These are phyloP conservation scores for Hsuehochloa calcarea DNA, from an alignment of 176 grass and related monocot genomes.

Conservation along the genomic window DNA sequence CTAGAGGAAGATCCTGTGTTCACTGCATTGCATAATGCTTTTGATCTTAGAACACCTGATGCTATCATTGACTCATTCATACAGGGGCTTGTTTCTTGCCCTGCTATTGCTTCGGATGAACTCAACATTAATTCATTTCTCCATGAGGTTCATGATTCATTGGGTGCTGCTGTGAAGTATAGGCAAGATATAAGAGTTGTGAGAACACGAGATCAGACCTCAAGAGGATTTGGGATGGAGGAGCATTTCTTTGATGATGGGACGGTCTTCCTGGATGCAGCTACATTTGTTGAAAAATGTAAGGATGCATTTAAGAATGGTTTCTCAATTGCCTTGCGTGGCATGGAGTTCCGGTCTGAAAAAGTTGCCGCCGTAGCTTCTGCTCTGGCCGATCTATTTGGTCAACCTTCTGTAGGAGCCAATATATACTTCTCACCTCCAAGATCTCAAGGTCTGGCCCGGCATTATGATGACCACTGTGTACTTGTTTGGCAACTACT, in stretches of 20 bases:
- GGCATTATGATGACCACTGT: constrained; percentile 88
- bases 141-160: constrained; percentile 41
- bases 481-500: constrained; percentile 80
- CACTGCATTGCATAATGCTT: constrained; percentile 32
- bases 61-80: constrained; percentile 55
- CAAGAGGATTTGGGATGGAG: constrained; percentile 34
- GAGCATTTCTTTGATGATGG: constrained; percentile 56
- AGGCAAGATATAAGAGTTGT: constrained; percentile 73
- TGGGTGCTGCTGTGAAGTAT: constrained; percentile 54
- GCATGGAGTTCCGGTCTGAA: constrained; percentile 71
- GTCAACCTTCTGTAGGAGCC: constrained; percentile 81
- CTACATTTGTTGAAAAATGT: constrained; percentile 34
- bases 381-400: constrained; percentile 69
- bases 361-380: constrained; percentile 59
- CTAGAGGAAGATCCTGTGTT: constrained; percentile 45
- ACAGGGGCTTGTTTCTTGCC: constrained; percentile 58
- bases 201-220: constrained; percentile 40
- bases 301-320: constrained; percentile 65
- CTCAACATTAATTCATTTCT: constrained; percentile 63
- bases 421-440: constrained; percentile 84
- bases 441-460: constrained; percentile 67
- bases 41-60: constrained; percentile 46
- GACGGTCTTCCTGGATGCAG: constrained; percentile 19
- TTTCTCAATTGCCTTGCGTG: constrained; percentile 80
- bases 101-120: constrained; percentile 76